These are phyloP conservation scores for Pseudozyma tsukubaensis DNA, from an alignment of 1,284 basidiomycete genomes.

Conservation along the genomic window DNA sequence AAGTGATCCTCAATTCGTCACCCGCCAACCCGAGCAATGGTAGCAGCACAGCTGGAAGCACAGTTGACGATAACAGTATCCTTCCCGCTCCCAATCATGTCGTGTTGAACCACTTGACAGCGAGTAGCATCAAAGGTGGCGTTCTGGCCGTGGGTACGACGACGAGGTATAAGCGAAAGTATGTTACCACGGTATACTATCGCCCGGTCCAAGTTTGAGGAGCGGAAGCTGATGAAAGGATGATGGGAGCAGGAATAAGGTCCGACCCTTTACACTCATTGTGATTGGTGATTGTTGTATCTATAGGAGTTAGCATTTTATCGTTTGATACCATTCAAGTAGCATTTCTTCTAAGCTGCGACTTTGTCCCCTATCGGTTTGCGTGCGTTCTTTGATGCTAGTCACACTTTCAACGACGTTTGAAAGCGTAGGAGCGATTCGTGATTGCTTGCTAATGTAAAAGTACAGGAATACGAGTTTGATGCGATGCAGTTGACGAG, in stretches of 20 bases:
- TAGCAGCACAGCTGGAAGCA: conserved; percentile 55
- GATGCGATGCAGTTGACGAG: too few relatives aligned
- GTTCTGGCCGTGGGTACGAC: conserved; percentile 93
- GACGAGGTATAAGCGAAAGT: conserved; percentile 91
- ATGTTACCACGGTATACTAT: conserved; percentile 78
- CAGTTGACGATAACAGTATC: conserved; percentile 89
- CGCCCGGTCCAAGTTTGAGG: conserved; percentile 74
- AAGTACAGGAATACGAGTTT: conserved; percentile 6
- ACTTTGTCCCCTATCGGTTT: too few relatives aligned
- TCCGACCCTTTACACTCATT: background rate
- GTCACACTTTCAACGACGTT: too few relatives aligned
- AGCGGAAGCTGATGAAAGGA: background rate
- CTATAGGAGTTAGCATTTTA: background rate
- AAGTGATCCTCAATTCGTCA: conserved; percentile 84
- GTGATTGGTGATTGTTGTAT: conserved; percentile 1
- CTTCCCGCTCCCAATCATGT: conserved; percentile 89
- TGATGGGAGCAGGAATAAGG: too few relatives aligned
- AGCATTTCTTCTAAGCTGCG: too few relatives aligned
- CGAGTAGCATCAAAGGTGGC: conserved; percentile 93
- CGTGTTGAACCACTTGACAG: conserved; percentile 93
- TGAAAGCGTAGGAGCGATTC: too few relatives aligned
- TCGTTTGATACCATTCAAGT: too few relatives aligned
- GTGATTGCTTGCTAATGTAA: background rate
- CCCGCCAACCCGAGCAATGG: conserved; percentile 57
- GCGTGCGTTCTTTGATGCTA: too few relatives aligned